Base-by-base conservation (phyloP, 2,329 filamentous ascomycete species). In the Aspergillus sclerotialis region DNA sequence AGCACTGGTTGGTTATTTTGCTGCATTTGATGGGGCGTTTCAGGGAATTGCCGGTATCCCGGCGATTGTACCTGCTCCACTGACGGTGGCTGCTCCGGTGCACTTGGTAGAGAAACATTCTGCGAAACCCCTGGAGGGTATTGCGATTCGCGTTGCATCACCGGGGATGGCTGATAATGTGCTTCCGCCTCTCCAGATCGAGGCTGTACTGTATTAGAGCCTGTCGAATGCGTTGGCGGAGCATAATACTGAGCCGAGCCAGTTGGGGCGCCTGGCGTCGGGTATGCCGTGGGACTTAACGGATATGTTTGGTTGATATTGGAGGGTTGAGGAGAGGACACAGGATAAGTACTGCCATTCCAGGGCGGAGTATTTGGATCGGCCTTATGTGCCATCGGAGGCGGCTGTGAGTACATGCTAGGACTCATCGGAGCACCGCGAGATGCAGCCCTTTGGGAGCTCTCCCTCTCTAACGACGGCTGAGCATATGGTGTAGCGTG, bases 401-500 rank as follows among this genome's bases (percentile, higher is more conserved):
- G 14, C 11, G 40, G 35, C 30, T 42, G 36, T 5, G 43, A 42
- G 37, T 51, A 50, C 29, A 45, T 35, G 21, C 41, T 37, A 15
- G 52, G 41, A 10, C 45, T 51, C 37, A 45, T 43, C 14, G 44
- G 28, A 14, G 32, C 42, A 12, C 41, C 33, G 7, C 32, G 37
- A 7, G 40, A 26, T 13, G 39, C 36, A 4, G 28, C 27, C 16
- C 36, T 23, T 19, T 42, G 40, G 33, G 42, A 40, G 9, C 30
- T 30, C 10, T 44, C 42, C 17, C 39, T 36, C 13, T 46, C 41
- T 13, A 49, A 43, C 38, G 62, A 61, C 21, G 68, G 62, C 33
- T 69, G 68, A 36, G 65, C 58, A 16, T 67, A 80, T 24, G 66
- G 60, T 12, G 70, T 66, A 33, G 74, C 73, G 8, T 70, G 67